Evolutionary conservation across 2,329 filamentous ascomycete genomes (phyloP).

Genomic region (Ophiostoma montium): DNA sequence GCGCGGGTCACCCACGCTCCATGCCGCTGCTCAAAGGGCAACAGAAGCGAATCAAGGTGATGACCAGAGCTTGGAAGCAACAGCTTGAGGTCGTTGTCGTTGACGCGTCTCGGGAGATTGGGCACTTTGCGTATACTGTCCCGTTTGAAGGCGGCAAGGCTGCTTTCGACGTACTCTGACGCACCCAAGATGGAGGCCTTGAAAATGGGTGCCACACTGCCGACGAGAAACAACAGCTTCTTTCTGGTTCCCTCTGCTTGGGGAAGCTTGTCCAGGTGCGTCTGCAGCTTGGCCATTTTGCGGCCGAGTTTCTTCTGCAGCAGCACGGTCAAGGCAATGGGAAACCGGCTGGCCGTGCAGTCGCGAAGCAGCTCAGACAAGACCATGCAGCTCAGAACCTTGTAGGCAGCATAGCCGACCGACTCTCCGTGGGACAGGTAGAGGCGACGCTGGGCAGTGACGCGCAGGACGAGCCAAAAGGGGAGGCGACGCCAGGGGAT

Average conservation of each 20-base stretch:
- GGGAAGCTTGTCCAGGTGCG: background rate
- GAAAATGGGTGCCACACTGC: background rate
- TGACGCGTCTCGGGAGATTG: slow-evolving; percentile 24
- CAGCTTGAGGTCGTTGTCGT: slow-evolving; percentile 20
- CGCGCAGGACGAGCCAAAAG: slow-evolving; percentile 47
- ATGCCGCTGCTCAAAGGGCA: background rate
- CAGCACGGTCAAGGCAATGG: slow-evolving; percentile 22
- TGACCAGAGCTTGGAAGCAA: slow-evolving; percentile 26
- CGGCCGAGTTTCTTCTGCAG: slow-evolving; percentile 37
- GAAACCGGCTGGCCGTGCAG: slow-evolving; percentile 9
- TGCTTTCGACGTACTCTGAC: slow-evolving; percentile 18
- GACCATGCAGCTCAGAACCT: slow-evolving; percentile 37
- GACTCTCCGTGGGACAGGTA: slow-evolving; percentile 24
- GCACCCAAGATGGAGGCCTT: slow-evolving; percentile 11
- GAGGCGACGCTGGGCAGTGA: slow-evolving; percentile 40
- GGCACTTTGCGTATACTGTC: slow-evolving; percentile 25
- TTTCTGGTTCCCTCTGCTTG: slow-evolving; percentile 15
- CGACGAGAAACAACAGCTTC: slow-evolving; percentile 10
- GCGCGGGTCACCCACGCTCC: background rate
- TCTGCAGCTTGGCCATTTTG: slow-evolving; percentile 43
- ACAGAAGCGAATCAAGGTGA: slow-evolving; percentile 18
- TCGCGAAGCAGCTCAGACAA: slow-evolving; percentile 33
- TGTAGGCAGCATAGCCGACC: slow-evolving; percentile 37
- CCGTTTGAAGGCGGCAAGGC: slow-evolving; percentile 28
- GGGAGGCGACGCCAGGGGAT: slow-evolving; percentile 49